Conservation (phyloP, 352 stramenopile genomes). For the Phytophthora pinifolia region DNA sequence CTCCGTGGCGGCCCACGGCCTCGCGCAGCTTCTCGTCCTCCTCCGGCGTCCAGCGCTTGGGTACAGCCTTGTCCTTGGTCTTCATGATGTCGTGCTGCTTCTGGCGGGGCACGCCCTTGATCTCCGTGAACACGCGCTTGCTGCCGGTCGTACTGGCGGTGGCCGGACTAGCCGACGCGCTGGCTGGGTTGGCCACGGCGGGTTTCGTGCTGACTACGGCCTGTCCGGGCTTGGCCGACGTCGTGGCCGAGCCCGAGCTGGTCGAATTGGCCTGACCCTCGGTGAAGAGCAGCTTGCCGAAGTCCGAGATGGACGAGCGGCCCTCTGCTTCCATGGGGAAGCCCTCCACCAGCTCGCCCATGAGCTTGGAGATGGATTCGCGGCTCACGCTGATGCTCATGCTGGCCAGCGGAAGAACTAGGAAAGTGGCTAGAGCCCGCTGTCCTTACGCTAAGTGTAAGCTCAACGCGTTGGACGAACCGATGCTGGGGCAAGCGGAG, state of each 20-base stretch:
- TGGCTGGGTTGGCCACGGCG: conserved; percentile 11
- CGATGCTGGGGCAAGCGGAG: no score
- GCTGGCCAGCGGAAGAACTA: not conserved
- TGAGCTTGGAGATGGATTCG: conserved; percentile 86
- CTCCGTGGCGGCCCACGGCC: conserved; percentile 74
- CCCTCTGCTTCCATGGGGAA: conserved; percentile 79
- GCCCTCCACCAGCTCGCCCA: conserved; percentile 80
- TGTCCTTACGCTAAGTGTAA: no score
- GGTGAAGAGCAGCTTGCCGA: conserved; percentile 85
- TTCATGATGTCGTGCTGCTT: conserved; percentile 87
- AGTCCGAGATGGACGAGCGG: conserved; percentile 83
- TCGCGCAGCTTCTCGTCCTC: conserved; percentile 81
- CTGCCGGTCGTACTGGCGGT: conserved; percentile 28
- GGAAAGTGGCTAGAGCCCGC: conserved; percentile 4
- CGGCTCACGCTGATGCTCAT: conserved; percentile 83
- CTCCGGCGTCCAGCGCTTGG: conserved; percentile 77
- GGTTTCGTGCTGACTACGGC: conserved; percentile 1
- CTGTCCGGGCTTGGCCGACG: conserved; percentile 1
- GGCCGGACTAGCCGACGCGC: conserved; percentile 8
- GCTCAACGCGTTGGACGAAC: no score
- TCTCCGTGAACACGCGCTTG: conserved; percentile 82
- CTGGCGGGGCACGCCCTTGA: conserved; percentile 80
- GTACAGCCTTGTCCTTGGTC: conserved; percentile 81
- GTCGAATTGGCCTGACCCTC: conserved; percentile 45
- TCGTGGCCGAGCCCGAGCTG: no score